phyloP scores from a whole-genome alignment of 2,329 filamentous ascomycete genomes.

The Penicillium oxalicum region DNA sequence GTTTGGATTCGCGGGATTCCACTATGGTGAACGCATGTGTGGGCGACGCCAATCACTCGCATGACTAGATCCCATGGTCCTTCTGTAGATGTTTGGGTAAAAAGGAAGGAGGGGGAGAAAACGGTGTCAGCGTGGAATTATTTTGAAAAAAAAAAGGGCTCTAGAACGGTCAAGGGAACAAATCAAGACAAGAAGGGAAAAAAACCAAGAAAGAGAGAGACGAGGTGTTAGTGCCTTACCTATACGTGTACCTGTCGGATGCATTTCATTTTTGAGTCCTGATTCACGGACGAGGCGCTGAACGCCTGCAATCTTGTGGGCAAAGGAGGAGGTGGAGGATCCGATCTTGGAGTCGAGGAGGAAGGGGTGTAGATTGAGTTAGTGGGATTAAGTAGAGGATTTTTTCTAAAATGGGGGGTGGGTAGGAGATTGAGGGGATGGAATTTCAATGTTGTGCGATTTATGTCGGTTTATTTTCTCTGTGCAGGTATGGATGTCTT shows the following conservation, averaged over 20 bases:
- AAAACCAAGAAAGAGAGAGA: background rate
- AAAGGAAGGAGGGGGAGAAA: background rate
- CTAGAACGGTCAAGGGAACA: too few species aligned
- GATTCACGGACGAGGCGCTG: constrained; percentile 2
- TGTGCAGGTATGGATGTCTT: too few species aligned
- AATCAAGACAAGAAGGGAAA: too few species aligned
- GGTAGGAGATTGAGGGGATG: background rate
- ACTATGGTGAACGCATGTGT: constrained; percentile 2
- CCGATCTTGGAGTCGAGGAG: background rate
- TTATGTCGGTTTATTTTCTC: too few species aligned
- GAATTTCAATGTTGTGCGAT: too few species aligned
- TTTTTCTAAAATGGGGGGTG: too few species aligned
- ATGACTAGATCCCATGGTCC: background rate
- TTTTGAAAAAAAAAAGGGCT: too few species aligned
- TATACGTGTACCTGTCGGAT: background rate
- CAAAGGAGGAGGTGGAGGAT: background rate
- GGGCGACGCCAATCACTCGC: background rate
- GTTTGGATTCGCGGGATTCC: constrained; percentile 2
- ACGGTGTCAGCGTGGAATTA: too few species aligned
- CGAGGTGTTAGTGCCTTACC: background rate
- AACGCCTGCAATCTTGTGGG: background rate
- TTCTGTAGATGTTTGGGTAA: background rate
- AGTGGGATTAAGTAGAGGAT: background rate
- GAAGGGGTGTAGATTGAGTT: too few species aligned
- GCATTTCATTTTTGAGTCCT: constrained; percentile 1